phyloP scores from a whole-genome alignment of 2,329 filamentous ascomycete genomes.

The Phaeoacremonium minimum region DNA sequence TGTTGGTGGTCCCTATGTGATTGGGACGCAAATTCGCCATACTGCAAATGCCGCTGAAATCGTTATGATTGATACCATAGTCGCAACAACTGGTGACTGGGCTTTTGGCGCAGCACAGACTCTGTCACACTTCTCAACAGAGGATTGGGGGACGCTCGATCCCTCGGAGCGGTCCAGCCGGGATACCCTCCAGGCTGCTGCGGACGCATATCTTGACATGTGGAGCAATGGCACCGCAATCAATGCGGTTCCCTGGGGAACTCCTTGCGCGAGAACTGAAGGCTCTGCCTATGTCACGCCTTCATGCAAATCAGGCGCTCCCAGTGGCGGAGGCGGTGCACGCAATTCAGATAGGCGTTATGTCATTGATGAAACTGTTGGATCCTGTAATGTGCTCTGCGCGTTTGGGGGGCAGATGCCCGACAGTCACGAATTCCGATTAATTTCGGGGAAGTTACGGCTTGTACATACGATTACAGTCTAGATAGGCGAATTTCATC shows the following conservation, averaged over 20 bases:
- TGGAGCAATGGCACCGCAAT: slow-evolving; percentile 23
- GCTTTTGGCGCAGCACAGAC: slow-evolving; percentile 25
- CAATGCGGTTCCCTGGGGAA: slow-evolving; percentile 25
- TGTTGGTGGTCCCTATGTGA: slow-evolving; percentile 7
- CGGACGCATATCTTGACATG: slow-evolving; percentile 27
- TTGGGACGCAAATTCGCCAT: slow-evolving; percentile 13
- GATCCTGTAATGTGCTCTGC: slow-evolving; percentile 21
- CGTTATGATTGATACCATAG: slow-evolving; percentile 22
- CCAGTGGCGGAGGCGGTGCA: no score
- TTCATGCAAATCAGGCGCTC: slow-evolving; percentile 1
- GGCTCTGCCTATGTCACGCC: slow-evolving; percentile 14
- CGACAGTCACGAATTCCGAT: slow-evolving; percentile 22
- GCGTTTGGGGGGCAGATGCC: slow-evolving; percentile 21
- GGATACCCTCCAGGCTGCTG: slow-evolving; percentile 17
- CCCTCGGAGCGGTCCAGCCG: slow-evolving; percentile 17
- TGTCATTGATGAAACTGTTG: slow-evolving; percentile 21
- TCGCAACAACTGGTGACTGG: slow-evolving; percentile 23
- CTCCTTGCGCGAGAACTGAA: slow-evolving; percentile 24
- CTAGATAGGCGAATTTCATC: no score
- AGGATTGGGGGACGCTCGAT: slow-evolving; percentile 22
- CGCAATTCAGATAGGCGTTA: slow-evolving; percentile 22
- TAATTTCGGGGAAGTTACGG: slow-evolving; percentile 20
- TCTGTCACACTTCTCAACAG: slow-evolving; percentile 19
- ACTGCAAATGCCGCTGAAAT: slow-evolving; percentile 3
- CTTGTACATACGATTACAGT: slow-evolving; percentile 23